These are phyloP conservation scores for Neofusicoccum sp. DNA, from an alignment of 2,329 filamentous ascomycete genomes.

Conservation along the genomic window DNA sequence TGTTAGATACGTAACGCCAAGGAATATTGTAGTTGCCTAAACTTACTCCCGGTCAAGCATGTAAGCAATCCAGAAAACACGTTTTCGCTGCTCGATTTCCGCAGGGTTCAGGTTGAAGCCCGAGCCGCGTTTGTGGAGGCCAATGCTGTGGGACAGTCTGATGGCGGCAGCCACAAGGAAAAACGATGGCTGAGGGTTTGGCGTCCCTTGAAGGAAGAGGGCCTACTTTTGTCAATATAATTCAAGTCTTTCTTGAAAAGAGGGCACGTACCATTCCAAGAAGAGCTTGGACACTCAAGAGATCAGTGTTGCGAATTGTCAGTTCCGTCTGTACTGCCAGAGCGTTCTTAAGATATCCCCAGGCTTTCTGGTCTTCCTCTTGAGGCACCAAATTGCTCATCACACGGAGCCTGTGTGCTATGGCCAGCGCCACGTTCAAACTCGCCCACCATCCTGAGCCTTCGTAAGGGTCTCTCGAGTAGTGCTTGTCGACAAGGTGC, in stretches of 20 bases:
- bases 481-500: conserved; percentile 92
- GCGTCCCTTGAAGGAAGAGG: conserved; percentile 91
- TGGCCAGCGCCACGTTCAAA: conserved; percentile 89
- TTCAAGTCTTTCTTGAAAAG: conserved; percentile 5
- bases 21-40: neutral
- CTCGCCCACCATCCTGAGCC: conserved; percentile 98
- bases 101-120: conserved; percentile 91
- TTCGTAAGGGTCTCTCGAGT: conserved; percentile 87
- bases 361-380: conserved; percentile 91
- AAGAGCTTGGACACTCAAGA: conserved; percentile 90
- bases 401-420: conserved; percentile 84
- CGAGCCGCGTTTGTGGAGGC: conserved; percentile 87
- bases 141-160: conserved; percentile 87
- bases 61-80: conserved; percentile 76
- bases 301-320: conserved; percentile 92
- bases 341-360: conserved; percentile 95
- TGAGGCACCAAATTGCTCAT: conserved; percentile 92
- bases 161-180: conserved; percentile 89
- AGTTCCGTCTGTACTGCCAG: conserved; percentile 90
- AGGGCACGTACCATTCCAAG: conserved; percentile 70
- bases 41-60: conserved; percentile 68
- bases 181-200: conserved; percentile 92
- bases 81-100: conserved; percentile 85
- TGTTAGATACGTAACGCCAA: conserved; percentile 22
- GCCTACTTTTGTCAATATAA: conserved; percentile 46